These are phyloP conservation scores for Clitopilus passeckerianus DNA, from an alignment of 768 basidiomycete genomes.

Conservation along the genomic window DNA sequence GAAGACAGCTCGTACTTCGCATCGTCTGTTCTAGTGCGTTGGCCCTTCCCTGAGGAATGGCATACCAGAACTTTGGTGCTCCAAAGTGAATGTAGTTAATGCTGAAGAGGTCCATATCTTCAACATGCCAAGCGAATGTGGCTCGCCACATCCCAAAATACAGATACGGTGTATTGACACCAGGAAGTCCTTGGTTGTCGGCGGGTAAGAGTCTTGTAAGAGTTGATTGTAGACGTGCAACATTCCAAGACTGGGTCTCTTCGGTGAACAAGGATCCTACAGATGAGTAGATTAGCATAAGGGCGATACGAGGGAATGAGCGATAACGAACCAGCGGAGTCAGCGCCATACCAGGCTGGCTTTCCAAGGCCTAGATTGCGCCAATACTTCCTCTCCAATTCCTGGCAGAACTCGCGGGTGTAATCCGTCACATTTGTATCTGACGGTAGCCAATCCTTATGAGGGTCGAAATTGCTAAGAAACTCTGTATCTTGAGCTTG, in stretches of 20 bases:
- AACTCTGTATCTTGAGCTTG: slow-evolving; percentile 48
- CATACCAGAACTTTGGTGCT: slow-evolving; percentile 96
- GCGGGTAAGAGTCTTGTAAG: slow-evolving; percentile 75
- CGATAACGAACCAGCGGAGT: slow-evolving; percentile 70
- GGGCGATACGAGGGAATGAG: not conserved
- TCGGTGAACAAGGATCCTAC: slow-evolving; percentile 69
- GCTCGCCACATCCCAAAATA: slow-evolving; percentile 99
- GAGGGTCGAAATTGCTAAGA: slow-evolving; percentile 67
- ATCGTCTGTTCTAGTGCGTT: slow-evolving; percentile 83
- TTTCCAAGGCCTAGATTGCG: slow-evolving; percentile 83
- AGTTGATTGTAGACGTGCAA: slow-evolving; percentile 84
- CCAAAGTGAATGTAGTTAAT: slow-evolving; percentile 99
- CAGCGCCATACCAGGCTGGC: slow-evolving; percentile 97
- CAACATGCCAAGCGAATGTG: slow-evolving; percentile 98
- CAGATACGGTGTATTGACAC: slow-evolving; percentile 95
- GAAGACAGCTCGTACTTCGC: slow-evolving; percentile 50
- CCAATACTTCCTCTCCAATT: slow-evolving; percentile 90
- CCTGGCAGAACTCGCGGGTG: slow-evolving; percentile 81
- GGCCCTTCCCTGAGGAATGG: slow-evolving; percentile 84
- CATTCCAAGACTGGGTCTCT: slow-evolving; percentile 85
- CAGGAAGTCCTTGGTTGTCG: slow-evolving; percentile 71
- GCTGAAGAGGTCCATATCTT: slow-evolving; percentile 98
- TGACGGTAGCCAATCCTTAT: slow-evolving; percentile 74
- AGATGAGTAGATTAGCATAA: not conserved
- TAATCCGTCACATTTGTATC: slow-evolving; percentile 74